Conservation (phyloP, 2,329 filamentous ascomycete genomes). For the Scedosporium minutisporum region DNA sequence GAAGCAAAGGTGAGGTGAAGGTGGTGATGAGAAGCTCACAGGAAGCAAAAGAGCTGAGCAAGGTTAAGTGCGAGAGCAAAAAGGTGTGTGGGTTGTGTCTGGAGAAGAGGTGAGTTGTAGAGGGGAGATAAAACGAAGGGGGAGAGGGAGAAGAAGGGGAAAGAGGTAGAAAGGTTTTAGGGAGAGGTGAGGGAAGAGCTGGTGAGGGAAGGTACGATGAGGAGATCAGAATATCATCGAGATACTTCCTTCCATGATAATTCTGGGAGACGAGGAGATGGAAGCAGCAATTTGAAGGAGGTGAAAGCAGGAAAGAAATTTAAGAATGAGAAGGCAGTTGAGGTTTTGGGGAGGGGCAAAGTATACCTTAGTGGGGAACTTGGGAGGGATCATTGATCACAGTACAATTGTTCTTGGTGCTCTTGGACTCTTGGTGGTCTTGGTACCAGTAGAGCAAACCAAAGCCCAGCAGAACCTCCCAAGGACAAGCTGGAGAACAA, state of each 20-base stretch:
- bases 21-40: slow-evolving; percentile 14
- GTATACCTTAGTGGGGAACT: background rate
- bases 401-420: too few relatives aligned
- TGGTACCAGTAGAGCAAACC: too few relatives aligned
- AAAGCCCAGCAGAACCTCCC: too few relatives aligned
- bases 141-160: slow-evolving; percentile 12
- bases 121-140: slow-evolving; percentile 15
- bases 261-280: background rate
- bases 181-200: background rate
- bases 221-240: slow-evolving; percentile 1
- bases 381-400: background rate
- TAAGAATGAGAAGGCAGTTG: background rate
- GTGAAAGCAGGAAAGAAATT: background rate
- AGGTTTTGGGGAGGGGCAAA: background rate
- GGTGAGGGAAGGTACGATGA: slow-evolving; percentile 1
- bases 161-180: slow-evolving; percentile 7
- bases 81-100: background rate
- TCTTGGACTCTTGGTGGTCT: background rate
- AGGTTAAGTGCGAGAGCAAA: slow-evolving; percentile 8
- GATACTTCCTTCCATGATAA: slow-evolving; percentile 5
- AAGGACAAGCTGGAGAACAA: too few relatives aligned
- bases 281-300: background rate
- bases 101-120: slow-evolving; percentile 14
- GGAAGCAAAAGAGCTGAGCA: slow-evolving; percentile 14
- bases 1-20: slow-evolving; percentile 11